Percentiles rank a stretch among this genome's conserved stretches.
These are phyloP conservation scores for Claviceps sp. DNA, from an alignment of 2,329 filamentous ascomycete genomes.

Conservation along the genomic window DNA sequence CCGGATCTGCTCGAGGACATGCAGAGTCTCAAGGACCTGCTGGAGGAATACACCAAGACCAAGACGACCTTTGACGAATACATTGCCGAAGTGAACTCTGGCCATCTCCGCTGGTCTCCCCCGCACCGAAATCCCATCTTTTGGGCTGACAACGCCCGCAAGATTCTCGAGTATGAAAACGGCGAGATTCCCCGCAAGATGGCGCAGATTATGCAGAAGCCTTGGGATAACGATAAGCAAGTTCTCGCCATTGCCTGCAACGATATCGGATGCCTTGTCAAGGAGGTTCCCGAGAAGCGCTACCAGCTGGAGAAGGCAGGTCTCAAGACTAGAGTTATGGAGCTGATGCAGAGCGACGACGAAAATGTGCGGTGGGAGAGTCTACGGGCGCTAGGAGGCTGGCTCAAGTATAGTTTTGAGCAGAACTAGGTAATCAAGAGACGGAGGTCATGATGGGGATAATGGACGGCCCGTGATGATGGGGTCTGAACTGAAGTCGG, in stretches of 20 bases:
- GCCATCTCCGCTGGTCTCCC: slow-evolving; percentile 84
- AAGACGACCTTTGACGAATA: slow-evolving; percentile 81
- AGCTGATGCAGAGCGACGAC: slow-evolving; percentile 80
- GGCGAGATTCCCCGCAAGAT: slow-evolving; percentile 67
- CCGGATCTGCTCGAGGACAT: slow-evolving; percentile 52
- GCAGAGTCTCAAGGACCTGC: slow-evolving; percentile 44
- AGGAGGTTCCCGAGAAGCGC: slow-evolving; percentile 77
- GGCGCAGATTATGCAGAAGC: slow-evolving; percentile 65
- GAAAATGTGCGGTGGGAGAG: slow-evolving; percentile 90
- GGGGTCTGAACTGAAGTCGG: neutral
- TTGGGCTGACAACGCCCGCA: slow-evolving; percentile 82
- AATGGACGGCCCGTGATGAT: neutral
- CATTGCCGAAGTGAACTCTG: slow-evolving; percentile 70
- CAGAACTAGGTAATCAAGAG: slow-evolving; percentile 13
- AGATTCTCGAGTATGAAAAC: slow-evolving; percentile 73
- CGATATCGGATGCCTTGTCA: slow-evolving; percentile 78
- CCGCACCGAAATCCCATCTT: slow-evolving; percentile 78
- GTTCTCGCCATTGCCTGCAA: slow-evolving; percentile 89
- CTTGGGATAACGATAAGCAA: slow-evolving; percentile 70
- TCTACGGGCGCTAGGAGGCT: slow-evolving; percentile 61
- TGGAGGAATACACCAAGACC: slow-evolving; percentile 55
- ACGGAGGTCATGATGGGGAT: neutral
- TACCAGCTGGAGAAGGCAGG: slow-evolving; percentile 69
- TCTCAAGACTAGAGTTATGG: slow-evolving; percentile 80
- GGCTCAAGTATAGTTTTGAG: slow-evolving; percentile 53